These are phyloP conservation scores for Phytophthora crassamura DNA, from an alignment of 352 stramenopile genomes.

Conservation along the genomic window DNA sequence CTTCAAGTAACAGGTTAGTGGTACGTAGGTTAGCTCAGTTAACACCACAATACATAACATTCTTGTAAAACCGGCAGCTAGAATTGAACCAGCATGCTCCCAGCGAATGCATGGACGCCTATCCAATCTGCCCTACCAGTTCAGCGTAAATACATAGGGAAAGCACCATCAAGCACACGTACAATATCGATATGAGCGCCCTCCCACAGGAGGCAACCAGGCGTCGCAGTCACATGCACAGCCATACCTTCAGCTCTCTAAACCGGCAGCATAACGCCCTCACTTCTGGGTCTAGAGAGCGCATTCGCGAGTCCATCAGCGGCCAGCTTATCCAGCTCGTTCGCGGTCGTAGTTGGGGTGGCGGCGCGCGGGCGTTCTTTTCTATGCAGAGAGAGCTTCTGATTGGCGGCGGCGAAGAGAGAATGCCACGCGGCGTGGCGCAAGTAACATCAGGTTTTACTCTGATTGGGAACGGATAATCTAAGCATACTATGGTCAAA, in stretches of 20 bases:
- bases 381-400: neutral
- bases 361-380: too few species aligned
- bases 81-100: slow-evolving; percentile 4
- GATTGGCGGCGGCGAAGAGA: neutral
- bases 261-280: neutral
- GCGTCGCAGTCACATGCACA: neutral
- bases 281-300: neutral
- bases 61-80: neutral
- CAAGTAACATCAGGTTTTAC: neutral
- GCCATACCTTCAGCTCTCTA: neutral
- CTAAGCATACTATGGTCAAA: neutral
- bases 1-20: neutral
- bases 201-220: neutral
- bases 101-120: neutral
- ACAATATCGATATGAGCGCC: neutral
- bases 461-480: neutral
- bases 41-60: neutral
- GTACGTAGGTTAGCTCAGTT: neutral
- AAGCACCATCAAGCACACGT: neutral
- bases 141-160: too few species aligned
- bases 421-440: neutral
- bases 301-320: neutral
- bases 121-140: too few species aligned
- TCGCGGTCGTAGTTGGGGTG: too few species aligned
- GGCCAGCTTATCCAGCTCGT: too few species aligned